These are phyloP conservation scores for Alternaria arborescens DNA, from an alignment of 2,329 filamentous ascomycete species.

Conservation along the genomic window DNA sequence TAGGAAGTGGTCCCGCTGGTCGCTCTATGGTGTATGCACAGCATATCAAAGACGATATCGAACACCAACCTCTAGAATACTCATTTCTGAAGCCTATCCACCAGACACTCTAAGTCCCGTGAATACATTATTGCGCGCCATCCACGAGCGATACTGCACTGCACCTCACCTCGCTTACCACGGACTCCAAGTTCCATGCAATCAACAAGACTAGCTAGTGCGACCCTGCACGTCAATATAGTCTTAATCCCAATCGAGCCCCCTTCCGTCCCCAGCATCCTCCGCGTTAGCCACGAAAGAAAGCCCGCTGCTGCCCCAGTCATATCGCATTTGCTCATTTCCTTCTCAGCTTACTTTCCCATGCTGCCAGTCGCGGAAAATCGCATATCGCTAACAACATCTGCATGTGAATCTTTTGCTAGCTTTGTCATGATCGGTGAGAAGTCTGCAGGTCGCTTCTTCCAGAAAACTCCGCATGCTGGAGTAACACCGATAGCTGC, in stretches of 20 bases:
- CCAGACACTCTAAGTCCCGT: background rate
- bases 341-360: background rate
- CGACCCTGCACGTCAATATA: conserved; percentile 3
- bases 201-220: background rate
- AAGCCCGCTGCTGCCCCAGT: background rate
- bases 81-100: background rate
- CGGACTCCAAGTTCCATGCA: background rate
- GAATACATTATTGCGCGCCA: background rate
- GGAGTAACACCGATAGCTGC: background rate
- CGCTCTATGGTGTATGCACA: background rate
- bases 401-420: background rate
- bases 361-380: background rate
- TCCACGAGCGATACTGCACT: background rate
- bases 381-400: background rate
- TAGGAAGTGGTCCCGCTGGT: background rate
- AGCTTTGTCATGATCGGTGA: background rate
- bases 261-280: background rate
- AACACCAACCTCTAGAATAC: background rate
- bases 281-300: conserved; percentile 1
- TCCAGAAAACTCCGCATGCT: background rate
- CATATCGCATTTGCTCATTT: background rate
- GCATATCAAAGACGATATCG: background rate
- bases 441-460: background rate
- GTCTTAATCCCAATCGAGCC: background rate
- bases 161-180: background rate